Evolutionary conservation across 176 grass and related monocot species (phyloP), one percentile per base, ranked within the genome.

Genomic region (Aegilops umbellulata): DNA sequence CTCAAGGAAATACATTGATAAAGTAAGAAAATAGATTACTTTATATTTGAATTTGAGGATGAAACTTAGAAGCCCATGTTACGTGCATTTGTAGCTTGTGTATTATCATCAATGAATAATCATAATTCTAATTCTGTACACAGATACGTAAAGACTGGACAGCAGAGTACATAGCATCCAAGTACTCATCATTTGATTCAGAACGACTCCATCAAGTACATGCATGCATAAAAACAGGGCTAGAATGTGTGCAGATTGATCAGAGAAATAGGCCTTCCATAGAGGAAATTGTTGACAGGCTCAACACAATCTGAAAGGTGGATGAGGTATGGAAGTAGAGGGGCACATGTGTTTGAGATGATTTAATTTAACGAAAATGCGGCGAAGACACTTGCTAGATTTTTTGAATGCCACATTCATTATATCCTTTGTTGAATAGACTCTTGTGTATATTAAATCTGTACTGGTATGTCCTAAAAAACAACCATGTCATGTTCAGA

Each of bases 71-170:
- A 31, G 1, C 27, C 1, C 26, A 12, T 44, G 20, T 4, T 53
- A 27, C 17, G 38, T 39, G 10, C 10, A 41, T 41, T n/a, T 41
- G 6, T 6, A 6, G 3, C 13, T 25, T 62, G 10, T 25, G 13
- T 26, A 26, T 62, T 62, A 62, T 26, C 60, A 62, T 10, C 1
- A 62, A 62, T 62, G 3, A 62, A 62, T 62, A 10, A 25, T 25
- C 60, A 25, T 5, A 62, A 0, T 25, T 62, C 0, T 17, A 25
- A 62, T 55, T 68, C 8, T 78, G 4, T 3, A 25, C 2, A 24
- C 24, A 86, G 84, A 53, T 86, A 70, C 17, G 34, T 4, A 80
- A 49, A 46, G 61, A 10, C 2, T 86, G 84, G 84, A 15, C 51
- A 34, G 70, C 69, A 13, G 60, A 62, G 3, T 1, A 25, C 60